Base-by-base conservation (phyloP, 1,284 basidiomycete species). In the Neonothopanus nambi region DNA sequence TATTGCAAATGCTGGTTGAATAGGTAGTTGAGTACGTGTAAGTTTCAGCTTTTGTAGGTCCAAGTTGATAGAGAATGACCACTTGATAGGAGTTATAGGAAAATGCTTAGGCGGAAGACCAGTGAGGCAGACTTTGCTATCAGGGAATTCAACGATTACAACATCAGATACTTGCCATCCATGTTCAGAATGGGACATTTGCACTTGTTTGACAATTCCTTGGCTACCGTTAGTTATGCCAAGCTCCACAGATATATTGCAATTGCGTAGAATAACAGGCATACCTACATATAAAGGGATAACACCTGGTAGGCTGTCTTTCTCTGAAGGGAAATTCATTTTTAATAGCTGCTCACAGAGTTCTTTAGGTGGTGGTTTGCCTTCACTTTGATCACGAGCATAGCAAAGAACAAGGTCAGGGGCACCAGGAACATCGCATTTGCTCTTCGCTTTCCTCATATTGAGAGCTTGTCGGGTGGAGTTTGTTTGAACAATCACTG, bases 211-310 rank as follows among this genome's bases (percentile, higher is more conserved):
- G 8, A 43, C 9, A 24, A 21, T 7, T 2, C 64, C 63, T 52
- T 65, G 61, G 5, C 57, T 54, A 0, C 65, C 66, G 57, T 70
- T 70, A 0, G 66, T 65, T 7, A 71, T 60, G 0, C 61, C 61
- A 0, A 71, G 56, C 8, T 69, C 65, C 2, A 64, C 65, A 0
- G 63, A 69, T 1, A 70, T 17, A 40, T 71, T 71, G 1, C 44
- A 28, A 0, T 15, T 12, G 0, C 54, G 24, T 1, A 71, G 33
- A 12, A 68, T 63, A 1, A 70, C 61, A 2, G 67, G 67, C 66
- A 70, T 70, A 0, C 66, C 63, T n/a, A 46, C 46, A 54, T 58
- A 65, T 0, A 67, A 20, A 0, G 52, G 40, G 12, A 67, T 26
- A 37, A 50, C 51, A 1, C 61, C 51, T 17, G 61, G 60, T 1